These are phyloP conservation scores for Podaxis sp. DNA, from an alignment of 768 basidiomycete species.

Conservation along the genomic window DNA sequence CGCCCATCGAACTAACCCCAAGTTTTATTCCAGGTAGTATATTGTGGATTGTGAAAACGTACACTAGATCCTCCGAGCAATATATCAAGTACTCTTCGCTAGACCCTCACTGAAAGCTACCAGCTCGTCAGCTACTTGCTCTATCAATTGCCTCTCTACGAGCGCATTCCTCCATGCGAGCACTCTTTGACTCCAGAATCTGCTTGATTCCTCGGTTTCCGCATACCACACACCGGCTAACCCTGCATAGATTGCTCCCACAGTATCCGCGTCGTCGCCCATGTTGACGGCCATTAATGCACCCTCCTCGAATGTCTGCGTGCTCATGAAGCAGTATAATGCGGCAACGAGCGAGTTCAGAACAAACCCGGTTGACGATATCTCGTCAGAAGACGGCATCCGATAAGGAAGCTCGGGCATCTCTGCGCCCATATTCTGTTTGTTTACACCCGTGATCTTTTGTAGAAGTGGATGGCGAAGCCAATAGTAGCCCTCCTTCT, in stretches of 20 bases:
- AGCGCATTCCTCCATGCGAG: conserved; percentile 28
- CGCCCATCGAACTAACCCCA: neutral
- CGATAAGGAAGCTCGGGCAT: conserved; percentile 17
- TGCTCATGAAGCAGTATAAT: conserved; percentile 41
- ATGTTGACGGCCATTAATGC: conserved; percentile 41
- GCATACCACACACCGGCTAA: conserved; percentile 42
- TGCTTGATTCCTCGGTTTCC: conserved; percentile 13
- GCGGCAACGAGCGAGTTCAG: conserved; percentile 36
- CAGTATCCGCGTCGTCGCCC: conserved; percentile 40
- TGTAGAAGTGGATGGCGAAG: conserved; percentile 32
- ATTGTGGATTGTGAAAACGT: neutral
- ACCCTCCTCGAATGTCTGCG: conserved; percentile 38
- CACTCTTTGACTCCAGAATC: conserved; percentile 36
- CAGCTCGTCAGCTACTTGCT: conserved; percentile 33
- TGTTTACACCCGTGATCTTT: conserved; percentile 18
- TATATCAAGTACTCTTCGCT: neutral
- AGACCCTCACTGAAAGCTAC: conserved; percentile 16
- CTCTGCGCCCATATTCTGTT: conserved; percentile 3
- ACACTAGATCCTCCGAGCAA: neutral
- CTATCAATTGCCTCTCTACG: conserved; percentile 29
- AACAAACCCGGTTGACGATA: conserved; percentile 38
- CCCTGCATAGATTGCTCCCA: conserved; percentile 42
- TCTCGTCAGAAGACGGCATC: conserved; percentile 25
- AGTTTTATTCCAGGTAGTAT: neutral
- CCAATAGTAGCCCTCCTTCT: conserved; percentile 29